phyloP scores from a whole-genome alignment of 768 basidiomycete genomes.

The Fistulinella prunicolor region DNA sequence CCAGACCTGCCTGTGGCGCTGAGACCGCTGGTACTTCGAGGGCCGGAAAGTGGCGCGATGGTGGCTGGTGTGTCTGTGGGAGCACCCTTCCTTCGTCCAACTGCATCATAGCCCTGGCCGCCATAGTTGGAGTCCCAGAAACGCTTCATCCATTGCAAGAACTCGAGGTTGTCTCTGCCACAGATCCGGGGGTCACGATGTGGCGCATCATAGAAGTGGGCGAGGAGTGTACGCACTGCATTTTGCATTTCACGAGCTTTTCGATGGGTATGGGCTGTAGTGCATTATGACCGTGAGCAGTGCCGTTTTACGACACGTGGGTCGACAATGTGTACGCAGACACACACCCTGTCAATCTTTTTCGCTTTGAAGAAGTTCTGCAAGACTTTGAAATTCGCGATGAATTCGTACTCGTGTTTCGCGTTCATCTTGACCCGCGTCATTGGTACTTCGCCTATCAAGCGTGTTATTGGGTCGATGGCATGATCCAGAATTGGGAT shows the following conservation, averaged over 20 bases:
- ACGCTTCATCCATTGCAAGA: constrained; percentile 94
- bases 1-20: constrained; percentile 48
- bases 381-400: constrained; percentile 94
- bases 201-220: neutral
- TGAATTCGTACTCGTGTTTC: constrained; percentile 92
- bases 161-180: constrained; percentile 92
- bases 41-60: constrained; percentile 59
- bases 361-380: constrained; percentile 90
- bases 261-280: constrained; percentile 92
- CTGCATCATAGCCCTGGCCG: constrained; percentile 85
- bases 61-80: constrained; percentile 77
- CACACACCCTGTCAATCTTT: constrained; percentile 87
- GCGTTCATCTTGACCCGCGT: constrained; percentile 92
- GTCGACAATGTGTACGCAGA: neutral
- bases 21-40: constrained; percentile 39
- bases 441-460: constrained; percentile 86
- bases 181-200: constrained; percentile 15
- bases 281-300: constrained; percentile 1
- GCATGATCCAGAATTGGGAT: constrained; percentile 16
- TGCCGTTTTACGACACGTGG: neutral
- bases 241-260: constrained; percentile 93
- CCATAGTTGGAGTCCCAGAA: constrained; percentile 94
- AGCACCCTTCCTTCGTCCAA: constrained; percentile 74
- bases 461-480: constrained; percentile 10
- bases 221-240: constrained; percentile 70